Base-by-base conservation (phyloP, 768 basidiomycete genomes). In the Podaxis sp. region DNA sequence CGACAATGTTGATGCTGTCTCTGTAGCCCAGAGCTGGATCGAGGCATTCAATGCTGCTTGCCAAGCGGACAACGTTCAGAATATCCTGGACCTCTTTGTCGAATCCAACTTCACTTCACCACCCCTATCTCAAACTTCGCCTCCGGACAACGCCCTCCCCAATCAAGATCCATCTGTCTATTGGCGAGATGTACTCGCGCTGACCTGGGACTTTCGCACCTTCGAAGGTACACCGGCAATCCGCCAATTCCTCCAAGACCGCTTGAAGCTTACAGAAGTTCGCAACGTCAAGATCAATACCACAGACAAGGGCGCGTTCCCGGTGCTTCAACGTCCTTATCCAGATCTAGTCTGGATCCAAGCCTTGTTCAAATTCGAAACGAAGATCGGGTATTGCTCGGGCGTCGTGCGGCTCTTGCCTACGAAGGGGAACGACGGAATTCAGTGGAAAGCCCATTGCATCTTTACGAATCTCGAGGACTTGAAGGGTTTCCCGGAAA, bases 181-280 rank as follows among this genome's bases (percentile, higher is more conserved):
- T 62, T 88, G 87, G 87, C 74, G 86, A 12, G 87, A 88, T 65
- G 75, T 82, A 56, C 78, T 87, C n/a, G 78, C 83, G 0, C 76
- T 88, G 58, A 87, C 87, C 17, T 88, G 85, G 85, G 79, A 85
- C 62, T 82, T 87, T 53, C 82, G 86, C 41, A 84, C 85, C 7
- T 83, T 88, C 67, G 77, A 81, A 65, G 78, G 82, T 12, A 71
- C 66, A 40, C 22, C 67, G 1, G 69, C 71, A 7, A 81, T 88
- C 44, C 68, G 60, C 3, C 67, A 70, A 26, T 81, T 87, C 69
- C 78, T 86, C 40, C n/a, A 64, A 4, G 82, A 82, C 53, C 80
- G 84, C 28, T 75, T 88, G n/a, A 59, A 40, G 4, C 20, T 37
- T 2, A 60, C 73, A 4, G 58, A 69, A 54, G 63, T 75, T 28